Conservation (phyloP, 2,329 filamentous ascomycete genomes). For the Pseudocercospora crystallina region DNA sequence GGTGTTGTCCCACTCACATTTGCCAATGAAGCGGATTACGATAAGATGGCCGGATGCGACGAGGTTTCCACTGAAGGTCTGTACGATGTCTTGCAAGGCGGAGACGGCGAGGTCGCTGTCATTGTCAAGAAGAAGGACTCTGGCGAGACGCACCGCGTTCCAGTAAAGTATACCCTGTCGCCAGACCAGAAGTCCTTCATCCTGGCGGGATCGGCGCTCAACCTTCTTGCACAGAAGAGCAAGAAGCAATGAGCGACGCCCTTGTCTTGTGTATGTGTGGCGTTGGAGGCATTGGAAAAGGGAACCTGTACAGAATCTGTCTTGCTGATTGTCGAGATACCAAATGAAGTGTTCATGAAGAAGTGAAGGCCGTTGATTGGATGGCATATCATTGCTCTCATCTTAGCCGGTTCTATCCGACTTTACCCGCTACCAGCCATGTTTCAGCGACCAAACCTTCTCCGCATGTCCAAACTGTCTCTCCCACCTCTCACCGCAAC, state of each 20-base stretch:
- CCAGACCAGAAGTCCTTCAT: slow-evolving; percentile 91
- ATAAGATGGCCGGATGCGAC: slow-evolving; percentile 78
- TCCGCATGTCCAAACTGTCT: too few relatives aligned
- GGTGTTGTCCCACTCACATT: slow-evolving; percentile 94
- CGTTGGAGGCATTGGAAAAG: background rate
- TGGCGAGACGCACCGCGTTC: slow-evolving; percentile 63
- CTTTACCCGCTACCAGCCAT: too few relatives aligned
- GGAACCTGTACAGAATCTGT: background rate
- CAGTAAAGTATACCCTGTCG: slow-evolving; percentile 83
- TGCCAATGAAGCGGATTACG: slow-evolving; percentile 83
- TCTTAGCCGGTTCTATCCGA: too few relatives aligned
- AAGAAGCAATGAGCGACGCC: slow-evolving; percentile 9
- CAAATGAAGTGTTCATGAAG: too few relatives aligned
- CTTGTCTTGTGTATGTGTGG: background rate
- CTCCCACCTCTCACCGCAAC: too few relatives aligned
- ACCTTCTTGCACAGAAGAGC: slow-evolving; percentile 71
- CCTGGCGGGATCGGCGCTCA: slow-evolving; percentile 88
- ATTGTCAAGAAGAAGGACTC: slow-evolving; percentile 52
- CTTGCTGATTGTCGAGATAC: too few relatives aligned
- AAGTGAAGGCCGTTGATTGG: too few relatives aligned
- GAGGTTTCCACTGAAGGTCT: slow-evolving; percentile 79
- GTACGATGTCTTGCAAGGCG: slow-evolving; percentile 75
- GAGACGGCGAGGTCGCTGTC: slow-evolving; percentile 75
- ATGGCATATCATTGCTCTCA: too few relatives aligned
- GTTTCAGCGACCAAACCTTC: too few relatives aligned